Percentiles rank a stretch among this genome's conserved stretches.
These are phyloP conservation scores for Leishmania arabica DNA, from an alignment of 208 protist species.

Conservation along the genomic window DNA sequence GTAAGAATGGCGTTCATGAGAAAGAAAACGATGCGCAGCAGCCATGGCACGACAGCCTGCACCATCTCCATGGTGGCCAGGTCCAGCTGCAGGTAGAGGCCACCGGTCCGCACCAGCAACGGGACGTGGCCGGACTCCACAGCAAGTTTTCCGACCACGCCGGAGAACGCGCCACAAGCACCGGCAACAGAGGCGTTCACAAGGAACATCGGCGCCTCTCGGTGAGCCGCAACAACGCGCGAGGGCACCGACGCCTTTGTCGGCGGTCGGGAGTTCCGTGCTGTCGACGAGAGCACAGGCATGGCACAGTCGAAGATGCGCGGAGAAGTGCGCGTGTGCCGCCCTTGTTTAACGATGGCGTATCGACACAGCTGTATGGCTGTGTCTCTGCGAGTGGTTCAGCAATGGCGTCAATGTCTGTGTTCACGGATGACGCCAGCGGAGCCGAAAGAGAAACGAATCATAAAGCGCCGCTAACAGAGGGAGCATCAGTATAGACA, in stretches of 20 bases:
- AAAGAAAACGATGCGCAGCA: constrained; percentile 53
- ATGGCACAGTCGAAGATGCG: background rate
- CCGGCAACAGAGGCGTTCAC: constrained; percentile 73
- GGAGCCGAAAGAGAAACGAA: background rate
- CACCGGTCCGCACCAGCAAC: constrained; percentile 16
- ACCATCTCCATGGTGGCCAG: constrained; percentile 15
- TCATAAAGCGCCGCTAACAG: background rate
- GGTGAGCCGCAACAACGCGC: background rate
- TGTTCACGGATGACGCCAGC: background rate
- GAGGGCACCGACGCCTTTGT: background rate
- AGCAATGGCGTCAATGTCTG: background rate
- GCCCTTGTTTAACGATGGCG: background rate
- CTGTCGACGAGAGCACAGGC: background rate
- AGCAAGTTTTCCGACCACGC: constrained; percentile 75
- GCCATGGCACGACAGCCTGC: constrained; percentile 32
- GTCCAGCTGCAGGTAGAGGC: constrained; percentile 12
- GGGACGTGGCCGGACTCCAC: constrained; percentile 40
- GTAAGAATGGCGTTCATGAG: constrained; percentile 64
- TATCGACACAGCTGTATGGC: background rate
- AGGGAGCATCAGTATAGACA: background rate
- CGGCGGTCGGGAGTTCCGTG: background rate
- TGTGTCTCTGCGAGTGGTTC: too few species aligned
- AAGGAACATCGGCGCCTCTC: constrained; percentile 43
- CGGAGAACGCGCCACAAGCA: constrained; percentile 65
- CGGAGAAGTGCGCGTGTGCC: background rate